Percentiles rank a stretch among this genome's conserved stretches.
These are phyloP conservation scores for Yarrowia bubula DNA, from an alignment of 805 yeast species.

Conservation along the genomic window DNA sequence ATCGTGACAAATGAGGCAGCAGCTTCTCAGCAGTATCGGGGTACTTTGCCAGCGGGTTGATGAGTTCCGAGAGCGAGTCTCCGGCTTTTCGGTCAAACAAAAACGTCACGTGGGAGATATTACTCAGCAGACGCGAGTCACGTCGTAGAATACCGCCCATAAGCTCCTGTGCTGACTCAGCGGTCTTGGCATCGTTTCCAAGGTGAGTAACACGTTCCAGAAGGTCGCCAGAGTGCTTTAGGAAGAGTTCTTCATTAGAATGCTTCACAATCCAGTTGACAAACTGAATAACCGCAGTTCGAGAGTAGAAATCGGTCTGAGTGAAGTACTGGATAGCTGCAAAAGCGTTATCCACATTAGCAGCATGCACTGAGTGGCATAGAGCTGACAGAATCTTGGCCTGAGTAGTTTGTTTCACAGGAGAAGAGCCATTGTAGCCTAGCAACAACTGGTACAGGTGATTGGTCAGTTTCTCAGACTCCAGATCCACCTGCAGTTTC, in stretches of 20 bases:
- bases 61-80: constrained; percentile 1
- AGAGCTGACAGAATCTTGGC: constrained; percentile 54
- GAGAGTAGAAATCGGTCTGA: constrained; percentile 52
- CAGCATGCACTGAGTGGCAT: constrained; percentile 53
- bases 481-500: constrained; percentile 53
- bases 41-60: constrained; percentile 14
- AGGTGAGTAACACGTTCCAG: constrained; percentile 6
- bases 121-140: constrained; percentile 45
- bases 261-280: constrained; percentile 48
- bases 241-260: constrained; percentile 17
- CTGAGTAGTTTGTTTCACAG: constrained; percentile 55
- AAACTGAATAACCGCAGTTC: constrained; percentile 58
- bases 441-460: constrained; percentile 49
- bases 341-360: constrained; percentile 46
- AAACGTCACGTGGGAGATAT: constrained; percentile 58
- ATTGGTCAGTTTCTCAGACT: constrained; percentile 46
- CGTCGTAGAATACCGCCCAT: constrained; percentile 62
- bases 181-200: constrained; percentile 2
- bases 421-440: constrained; percentile 52
- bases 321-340: constrained; percentile 60
- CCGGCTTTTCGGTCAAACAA: constrained; percentile 55
- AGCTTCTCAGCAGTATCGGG: constrained; percentile 10
- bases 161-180: constrained; percentile 59
- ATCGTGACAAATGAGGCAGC: constrained; percentile 4
- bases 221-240: neutral